Conservation (phyloP, 208 protist species). For the Perkinsela sp. region DNA sequence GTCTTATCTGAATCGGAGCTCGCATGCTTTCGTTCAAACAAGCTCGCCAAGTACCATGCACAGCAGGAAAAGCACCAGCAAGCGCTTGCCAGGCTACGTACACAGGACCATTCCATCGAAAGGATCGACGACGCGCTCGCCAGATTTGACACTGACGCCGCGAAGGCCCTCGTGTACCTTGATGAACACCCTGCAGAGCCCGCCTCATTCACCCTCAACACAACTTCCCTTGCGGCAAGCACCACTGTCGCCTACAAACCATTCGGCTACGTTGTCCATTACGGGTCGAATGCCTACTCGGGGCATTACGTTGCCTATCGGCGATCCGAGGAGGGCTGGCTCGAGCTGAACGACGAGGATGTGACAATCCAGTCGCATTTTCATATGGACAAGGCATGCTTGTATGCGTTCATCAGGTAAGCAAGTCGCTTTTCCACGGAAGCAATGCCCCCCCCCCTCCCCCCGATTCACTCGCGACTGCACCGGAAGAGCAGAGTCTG, state of each 20-base stretch:
- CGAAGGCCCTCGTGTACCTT: neutral
- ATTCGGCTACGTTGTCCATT: neutral
- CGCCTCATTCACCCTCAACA: too few species aligned
- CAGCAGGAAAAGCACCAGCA: neutral
- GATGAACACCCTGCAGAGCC: neutral
- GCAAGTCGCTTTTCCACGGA: too few species aligned
- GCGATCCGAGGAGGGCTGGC: neutral
- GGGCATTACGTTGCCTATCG: neutral
- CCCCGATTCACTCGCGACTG: too few species aligned
- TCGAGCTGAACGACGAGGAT: neutral
- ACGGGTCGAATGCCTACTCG: neutral
- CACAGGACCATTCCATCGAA: neutral
- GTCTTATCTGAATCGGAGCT: neutral
- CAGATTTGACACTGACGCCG: neutral
- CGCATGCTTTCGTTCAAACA: neutral
- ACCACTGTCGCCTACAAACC: too few species aligned
- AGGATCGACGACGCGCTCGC: neutral
- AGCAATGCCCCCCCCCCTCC: too few species aligned
- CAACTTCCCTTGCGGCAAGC: too few species aligned
- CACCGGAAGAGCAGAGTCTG: too few species aligned
- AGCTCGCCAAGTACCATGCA: neutral
- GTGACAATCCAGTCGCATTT: neutral
- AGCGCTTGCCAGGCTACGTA: neutral
- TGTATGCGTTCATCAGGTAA: too few species aligned
- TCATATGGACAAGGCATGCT: neutral